These are phyloP conservation scores for Neurospora sp. DNA, from an alignment of 495 filamentous ascomycete species.

Conservation along the genomic window DNA sequence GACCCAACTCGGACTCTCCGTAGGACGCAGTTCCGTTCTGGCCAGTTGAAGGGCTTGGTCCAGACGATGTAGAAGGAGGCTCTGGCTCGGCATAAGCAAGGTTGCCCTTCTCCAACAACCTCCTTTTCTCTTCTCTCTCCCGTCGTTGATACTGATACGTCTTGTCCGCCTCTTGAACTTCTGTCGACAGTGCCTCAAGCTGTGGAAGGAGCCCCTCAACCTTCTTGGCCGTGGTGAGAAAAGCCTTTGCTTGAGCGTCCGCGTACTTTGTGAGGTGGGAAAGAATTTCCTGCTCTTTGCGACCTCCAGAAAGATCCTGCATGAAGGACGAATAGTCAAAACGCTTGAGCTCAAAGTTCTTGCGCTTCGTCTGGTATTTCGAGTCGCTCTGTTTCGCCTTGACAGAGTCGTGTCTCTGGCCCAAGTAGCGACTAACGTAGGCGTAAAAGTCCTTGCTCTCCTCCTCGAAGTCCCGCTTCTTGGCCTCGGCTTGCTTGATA, in stretches of 20 bases:
- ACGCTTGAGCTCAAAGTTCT: slow-evolving; percentile 89
- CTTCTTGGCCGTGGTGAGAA: slow-evolving; percentile 72
- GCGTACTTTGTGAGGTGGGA: slow-evolving; percentile 94
- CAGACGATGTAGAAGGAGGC: slow-evolving; percentile 21
- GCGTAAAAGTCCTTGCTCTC: slow-evolving; percentile 96
- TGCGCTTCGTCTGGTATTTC: slow-evolving; percentile 90
- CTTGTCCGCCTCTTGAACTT: slow-evolving; percentile 87
- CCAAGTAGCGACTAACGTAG: slow-evolving; percentile 88
- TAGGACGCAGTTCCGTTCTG: slow-evolving; percentile 33
- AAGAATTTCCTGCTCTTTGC: slow-evolving; percentile 94
- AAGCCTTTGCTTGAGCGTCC: slow-evolving; percentile 77
- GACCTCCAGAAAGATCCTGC: slow-evolving; percentile 94
- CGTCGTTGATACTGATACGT: slow-evolving; percentile 90
- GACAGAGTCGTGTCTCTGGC: slow-evolving; percentile 86
- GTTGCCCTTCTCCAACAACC: slow-evolving; percentile 80
- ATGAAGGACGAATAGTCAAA: slow-evolving; percentile 99
- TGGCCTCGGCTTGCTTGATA: slow-evolving; percentile 94
- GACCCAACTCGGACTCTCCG: slow-evolving; percentile 55
- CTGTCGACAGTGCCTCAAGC: slow-evolving; percentile 79
- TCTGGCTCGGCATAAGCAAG: slow-evolving; percentile 72
- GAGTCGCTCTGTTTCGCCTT: slow-evolving; percentile 98
- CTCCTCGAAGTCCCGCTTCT: slow-evolving; percentile 97
- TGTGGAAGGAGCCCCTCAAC: slow-evolving; percentile 83
- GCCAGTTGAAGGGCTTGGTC: slow-evolving; percentile 11
- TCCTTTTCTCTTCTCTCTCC: slow-evolving; percentile 86